Base-by-base conservation (phyloP, 495 filamentous ascomycete genomes). In the Xylaria telfairii region DNA sequence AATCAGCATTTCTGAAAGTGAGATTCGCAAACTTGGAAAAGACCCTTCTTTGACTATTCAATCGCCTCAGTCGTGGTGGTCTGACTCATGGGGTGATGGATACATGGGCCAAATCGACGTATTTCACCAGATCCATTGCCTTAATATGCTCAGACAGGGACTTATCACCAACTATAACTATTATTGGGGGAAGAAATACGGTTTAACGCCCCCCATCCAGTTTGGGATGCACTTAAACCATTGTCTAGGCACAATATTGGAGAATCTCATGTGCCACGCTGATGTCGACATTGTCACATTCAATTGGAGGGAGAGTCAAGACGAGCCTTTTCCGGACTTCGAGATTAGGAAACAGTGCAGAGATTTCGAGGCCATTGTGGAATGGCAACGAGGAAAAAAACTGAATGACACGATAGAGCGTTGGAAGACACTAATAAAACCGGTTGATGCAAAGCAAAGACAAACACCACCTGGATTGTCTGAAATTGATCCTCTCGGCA, bases 261-360 rank as follows among this genome's bases (percentile, higher is more conserved):
- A 81, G 72, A 74, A 70, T 34, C 28, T 80, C 0, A 69, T 73
- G 60, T 80, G 80, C 57, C 65, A 51, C 21, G 70, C 65, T 2
- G 75, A 74, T 51, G 60, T 76, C 13, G 77, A 76, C 64, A 53
- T 80, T 41, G 60, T 76, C 15, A 73, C 71, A 39, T 70, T 70
- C 51, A 73, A 74, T 41, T 80, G 75, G 77, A 74, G 70, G 34
- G 77, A 76, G 26, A 74, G 60, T 13, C 73, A 78, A 44, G 12
- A 67, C 4, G 17, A 44, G 28, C 79, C 78, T 19, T 81, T 72
- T 42, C 78, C 81, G 21, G 81, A 83, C 59, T 78, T 81, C 39
- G 72, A 42, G 19, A 47, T 77, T 30, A 72, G 75, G 28, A 73
- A 77, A 28, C 65, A 74, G 37, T 81, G 79, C 61, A 68, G 62